A percentile compares a stretch with the other conserved stretches of the same genome.
These are phyloP conservation scores for Fusarium sp. DNA, from an alignment of 2,329 filamentous ascomycete genomes.

Conservation along the genomic window DNA sequence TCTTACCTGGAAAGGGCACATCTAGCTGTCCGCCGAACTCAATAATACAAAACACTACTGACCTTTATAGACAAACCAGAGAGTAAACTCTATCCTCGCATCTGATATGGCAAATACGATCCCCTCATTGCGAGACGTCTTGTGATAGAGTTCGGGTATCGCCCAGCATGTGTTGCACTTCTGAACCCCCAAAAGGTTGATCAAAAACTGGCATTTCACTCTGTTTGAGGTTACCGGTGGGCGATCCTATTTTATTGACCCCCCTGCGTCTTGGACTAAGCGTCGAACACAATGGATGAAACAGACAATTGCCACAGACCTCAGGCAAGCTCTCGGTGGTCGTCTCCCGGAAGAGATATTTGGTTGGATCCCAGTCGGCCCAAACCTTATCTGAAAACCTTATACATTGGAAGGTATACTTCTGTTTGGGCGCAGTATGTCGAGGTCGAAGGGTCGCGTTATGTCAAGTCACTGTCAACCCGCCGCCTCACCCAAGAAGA, in stretches of 20 bases:
- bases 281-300: background rate
- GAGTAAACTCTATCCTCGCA: background rate
- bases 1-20: too few relatives aligned
- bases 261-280: background rate
- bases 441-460: background rate
- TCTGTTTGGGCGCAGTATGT: background rate
- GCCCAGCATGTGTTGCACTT: background rate
- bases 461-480: background rate
- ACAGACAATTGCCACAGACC: background rate
- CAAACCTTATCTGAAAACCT: too few relatives aligned
- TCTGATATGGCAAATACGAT: background rate
- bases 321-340: background rate
- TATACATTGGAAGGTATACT: too few relatives aligned
- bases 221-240: background rate
- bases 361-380: background rate
- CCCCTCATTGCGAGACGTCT: background rate
- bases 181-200: background rate
- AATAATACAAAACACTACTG: background rate
- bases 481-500: background rate
- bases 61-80: background rate
- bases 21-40: background rate
- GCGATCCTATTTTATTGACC: background rate
- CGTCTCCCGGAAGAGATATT: background rate
- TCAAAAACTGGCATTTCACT: background rate
- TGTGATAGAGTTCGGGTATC: background rate